Base-by-base conservation (phyloP, 2,329 filamentous ascomycete genomes). In the Didymella pomorum region DNA sequence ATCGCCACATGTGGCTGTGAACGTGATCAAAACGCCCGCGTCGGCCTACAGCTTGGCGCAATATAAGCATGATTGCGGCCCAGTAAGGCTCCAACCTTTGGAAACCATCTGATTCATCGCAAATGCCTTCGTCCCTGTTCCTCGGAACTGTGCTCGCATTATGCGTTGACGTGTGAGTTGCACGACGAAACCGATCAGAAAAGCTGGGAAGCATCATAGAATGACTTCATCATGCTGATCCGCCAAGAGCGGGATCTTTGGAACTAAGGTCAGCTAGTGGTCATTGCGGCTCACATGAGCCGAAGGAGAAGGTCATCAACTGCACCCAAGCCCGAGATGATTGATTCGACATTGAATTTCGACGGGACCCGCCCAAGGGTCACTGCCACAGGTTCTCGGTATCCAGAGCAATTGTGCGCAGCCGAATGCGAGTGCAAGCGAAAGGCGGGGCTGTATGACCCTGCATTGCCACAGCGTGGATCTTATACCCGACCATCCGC, bases 161-260 rank as follows among this genome's bases (percentile, higher is more conserved):
- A 23, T 10, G 16, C n/a, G 23, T 56, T 56, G 57, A 60, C 51
- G 46, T 60, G 35, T 46, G 12, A 47, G n/a, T 52, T 59, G 42
- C 46, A 49, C 18, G 21, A 46, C 11, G 16, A 59, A 37, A 7
- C 18, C 8, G 37, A 39, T 28, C 25, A 37, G 18, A 21, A 21
- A 48, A 44, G 44, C n/a, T 49, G 49, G 23, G 20, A 45, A 33
- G 23, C 18, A 21, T 26, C 21, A 51, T 31, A 14, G 21, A 4
- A 58, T 58, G 56, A 58, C 56, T 58, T 58, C 56, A 58, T 54
- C 23, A 45, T 37, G 45, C 21, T 18, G 50, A 58, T 58, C 50
- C 41, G 56, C 56, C 56, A 54, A 58, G 54, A 41, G 26, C 12
- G 21, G 25, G n/a, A 33, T 4, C 23, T 25, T 25, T 25, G 23